Percentiles rank a stretch among this genome's conserved stretches.
phyloP scores from a whole-genome alignment of 1,284 basidiomycete genomes.

The Inonotus obliquus region DNA sequence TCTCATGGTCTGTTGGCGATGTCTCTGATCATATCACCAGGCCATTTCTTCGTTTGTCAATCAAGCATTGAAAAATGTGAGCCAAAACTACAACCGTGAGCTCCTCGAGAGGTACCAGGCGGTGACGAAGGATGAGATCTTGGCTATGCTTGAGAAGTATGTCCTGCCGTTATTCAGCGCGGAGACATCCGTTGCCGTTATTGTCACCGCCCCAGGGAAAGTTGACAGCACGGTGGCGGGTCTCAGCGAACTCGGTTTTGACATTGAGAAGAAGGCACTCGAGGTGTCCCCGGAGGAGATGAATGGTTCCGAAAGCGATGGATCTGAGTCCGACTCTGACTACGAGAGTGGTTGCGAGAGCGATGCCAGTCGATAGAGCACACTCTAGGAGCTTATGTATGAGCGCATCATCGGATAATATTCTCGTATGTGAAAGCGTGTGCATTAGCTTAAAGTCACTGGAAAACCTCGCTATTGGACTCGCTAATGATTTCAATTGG shows the following conservation, averaged over 20 bases:
- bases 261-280: constrained; percentile 70
- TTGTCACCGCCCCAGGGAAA: constrained; percentile 81
- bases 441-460: neutral
- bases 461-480: constrained; percentile 19
- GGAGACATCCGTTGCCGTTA: constrained; percentile 71
- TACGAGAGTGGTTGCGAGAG: constrained; percentile 23
- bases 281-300: constrained; percentile 57
- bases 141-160: constrained; percentile 66
- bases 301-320: constrained; percentile 26
- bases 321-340: constrained; percentile 2
- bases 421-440: neutral
- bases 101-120: constrained; percentile 75
- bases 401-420: neutral
- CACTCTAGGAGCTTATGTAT: neutral
- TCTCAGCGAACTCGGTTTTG: constrained; percentile 68
- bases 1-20: neutral
- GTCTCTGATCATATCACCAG: constrained; percentile 33
- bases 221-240: constrained; percentile 67
- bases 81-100: constrained; percentile 68
- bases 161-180: constrained; percentile 87
- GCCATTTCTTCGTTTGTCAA: constrained; percentile 80
- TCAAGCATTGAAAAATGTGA: constrained; percentile 79
- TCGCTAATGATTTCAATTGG: constrained; percentile 56
- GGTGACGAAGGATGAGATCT: constrained; percentile 76
- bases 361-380: constrained; percentile 9